These are phyloP conservation scores for Cinnamomum chago DNA, from an alignment of 164 flowering plant species.

Conservation along the genomic window DNA sequence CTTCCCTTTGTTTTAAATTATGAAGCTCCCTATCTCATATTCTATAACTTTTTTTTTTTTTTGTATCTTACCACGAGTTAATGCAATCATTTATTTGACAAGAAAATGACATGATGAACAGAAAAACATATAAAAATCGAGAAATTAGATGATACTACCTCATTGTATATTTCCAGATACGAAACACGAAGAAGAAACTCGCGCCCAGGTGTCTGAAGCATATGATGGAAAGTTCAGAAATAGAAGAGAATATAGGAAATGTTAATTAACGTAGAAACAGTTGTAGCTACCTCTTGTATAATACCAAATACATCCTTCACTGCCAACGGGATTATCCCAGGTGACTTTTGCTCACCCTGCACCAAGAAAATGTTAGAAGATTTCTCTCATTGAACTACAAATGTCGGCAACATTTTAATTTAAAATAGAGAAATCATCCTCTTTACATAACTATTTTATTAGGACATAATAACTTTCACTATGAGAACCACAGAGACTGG, in stretches of 20 bases:
- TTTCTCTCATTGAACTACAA: no score
- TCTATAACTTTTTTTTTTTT: not conserved
- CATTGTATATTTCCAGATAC: slow-evolving; percentile 82
- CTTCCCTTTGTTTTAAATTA: not conserved
- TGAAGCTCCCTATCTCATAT: not conserved
- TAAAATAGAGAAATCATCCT: no score
- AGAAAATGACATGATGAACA: not conserved
- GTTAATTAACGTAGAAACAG: not conserved
- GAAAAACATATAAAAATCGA: not conserved
- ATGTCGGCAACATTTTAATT: no score
- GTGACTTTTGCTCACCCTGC: slow-evolving; percentile 85
- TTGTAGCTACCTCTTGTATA: slow-evolving; percentile 64
- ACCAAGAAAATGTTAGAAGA: not conserved
- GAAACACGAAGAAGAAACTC: slow-evolving; percentile 88
- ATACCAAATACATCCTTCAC: slow-evolving; percentile 81
- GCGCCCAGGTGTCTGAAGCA: slow-evolving; percentile 61
- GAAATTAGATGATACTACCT: slow-evolving; percentile 36
- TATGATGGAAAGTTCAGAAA: slow-evolving; percentile 10
- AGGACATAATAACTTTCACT: no score
- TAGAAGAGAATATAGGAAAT: not conserved
- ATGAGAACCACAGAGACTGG: no score
- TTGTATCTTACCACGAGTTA: not conserved
- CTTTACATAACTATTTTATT: no score
- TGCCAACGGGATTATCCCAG: slow-evolving; percentile 78
- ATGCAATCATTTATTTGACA: not conserved